Base-by-base conservation (phyloP, 108 stramenopile genomes). In the Nitzschia sp. region DNA sequence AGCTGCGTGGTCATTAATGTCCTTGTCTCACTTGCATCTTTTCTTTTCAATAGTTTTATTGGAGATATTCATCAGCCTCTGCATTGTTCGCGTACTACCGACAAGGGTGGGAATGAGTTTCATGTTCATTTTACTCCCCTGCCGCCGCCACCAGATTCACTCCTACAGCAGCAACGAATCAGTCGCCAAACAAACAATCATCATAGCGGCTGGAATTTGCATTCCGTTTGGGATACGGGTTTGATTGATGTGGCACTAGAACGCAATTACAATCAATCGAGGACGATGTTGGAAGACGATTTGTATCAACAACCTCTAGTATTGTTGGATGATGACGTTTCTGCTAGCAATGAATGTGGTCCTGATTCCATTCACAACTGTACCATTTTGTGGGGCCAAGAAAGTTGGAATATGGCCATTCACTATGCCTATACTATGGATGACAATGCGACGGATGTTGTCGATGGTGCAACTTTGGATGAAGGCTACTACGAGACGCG, bases 1-100 rank as follows among this genome's bases (percentile, higher is more conserved):
- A 42, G 24, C 15, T 19, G 23, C n/a, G 19, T 34, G 49, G 2
- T 5, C 21, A 21, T 5, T 29, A 5, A 24, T 29, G 9, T 18
- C 29, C 58, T 8, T 29, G 5, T 8, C 29, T 9, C 24, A 5
- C 58, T 8, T 51, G 49, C 21, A 19, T 51, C n/a, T 4, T 19
- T 51, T 19, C n/a, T 21, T 51, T 4, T 23, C 13, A 9, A 19
- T 33, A 66, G 57, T 70, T 84, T 88, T 63, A 61, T 88, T 47
- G 87, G 87, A 45, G 87, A 88, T 45, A 70, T 88, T 60, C 87
- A 88, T 71, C 87, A 88, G 59, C 87, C 87, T 13, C 62, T 88
- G 28, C 87, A 88, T 45, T 58, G 31, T 18, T 71, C 82, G 11
- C 68, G 87, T 38, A 25, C 38, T 19, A 61, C 83, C 6, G 87